phyloP scores from a whole-genome alignment of 768 basidiomycete genomes.

The Wakefieldia striispora region DNA sequence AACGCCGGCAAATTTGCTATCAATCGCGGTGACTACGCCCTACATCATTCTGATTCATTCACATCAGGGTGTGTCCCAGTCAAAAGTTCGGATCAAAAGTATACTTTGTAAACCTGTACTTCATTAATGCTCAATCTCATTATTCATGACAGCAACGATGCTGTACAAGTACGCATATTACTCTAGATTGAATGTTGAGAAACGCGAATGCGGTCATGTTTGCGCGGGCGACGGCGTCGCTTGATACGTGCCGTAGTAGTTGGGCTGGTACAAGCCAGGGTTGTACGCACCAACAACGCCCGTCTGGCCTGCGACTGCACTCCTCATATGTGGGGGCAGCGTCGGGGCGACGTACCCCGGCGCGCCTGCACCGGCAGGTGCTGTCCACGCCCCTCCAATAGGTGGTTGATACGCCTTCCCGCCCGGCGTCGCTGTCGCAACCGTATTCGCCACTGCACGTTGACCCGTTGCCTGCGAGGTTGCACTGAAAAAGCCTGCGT shows the following conservation, averaged over 20 bases:
- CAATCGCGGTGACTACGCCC: too few species aligned
- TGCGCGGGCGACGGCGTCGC: conserved; percentile 32
- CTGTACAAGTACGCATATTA: conserved; percentile 16
- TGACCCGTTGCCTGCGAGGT: conserved; percentile 34
- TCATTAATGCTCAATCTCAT: conserved; percentile 9
- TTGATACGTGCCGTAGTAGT: conserved; percentile 34
- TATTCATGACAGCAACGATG: conserved; percentile 16
- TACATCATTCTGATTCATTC: too few species aligned
- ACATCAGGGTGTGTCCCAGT: too few species aligned
- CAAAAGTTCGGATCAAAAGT: too few species aligned
- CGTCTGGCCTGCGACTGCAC: conserved; percentile 23
- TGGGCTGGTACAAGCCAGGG: conserved; percentile 26
- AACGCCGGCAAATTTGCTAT: too few species aligned
- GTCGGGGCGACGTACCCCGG: conserved; percentile 34
- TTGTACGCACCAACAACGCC: conserved; percentile 18
- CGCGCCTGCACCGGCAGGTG: conserved; percentile 22
- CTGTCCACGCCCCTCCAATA: conserved; percentile 24
- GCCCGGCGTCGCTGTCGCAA: conserved; percentile 29
- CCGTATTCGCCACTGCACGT: conserved; percentile 58
- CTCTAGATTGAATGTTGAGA: conserved; percentile 15
- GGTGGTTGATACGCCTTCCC: conserved; percentile 34
- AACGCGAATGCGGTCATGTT: conserved; percentile 12
- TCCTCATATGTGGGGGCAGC: conserved; percentile 42
- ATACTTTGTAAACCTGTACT: not conserved
- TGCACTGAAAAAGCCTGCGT: conserved; percentile 41